A percentile compares a stretch with the other conserved stretches of the same genome.
These are phyloP conservation scores for Geotrichum siamense DNA, from an alignment of 1,139 yeast species.

Conservation along the genomic window DNA sequence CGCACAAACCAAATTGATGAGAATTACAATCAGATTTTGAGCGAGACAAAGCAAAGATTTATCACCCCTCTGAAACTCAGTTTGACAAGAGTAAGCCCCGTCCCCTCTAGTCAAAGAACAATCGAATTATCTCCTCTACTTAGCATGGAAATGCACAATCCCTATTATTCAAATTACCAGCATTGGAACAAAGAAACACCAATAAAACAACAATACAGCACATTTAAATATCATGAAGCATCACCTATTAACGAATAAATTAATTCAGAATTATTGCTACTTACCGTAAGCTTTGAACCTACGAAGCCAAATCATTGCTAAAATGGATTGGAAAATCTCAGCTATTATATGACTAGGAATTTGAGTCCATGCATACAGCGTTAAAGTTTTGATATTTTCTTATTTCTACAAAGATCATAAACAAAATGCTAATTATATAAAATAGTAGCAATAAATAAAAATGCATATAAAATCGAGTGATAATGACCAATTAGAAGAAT, in stretches of 20 bases:
- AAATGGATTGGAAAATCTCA: too few relatives aligned
- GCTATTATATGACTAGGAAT: too few relatives aligned
- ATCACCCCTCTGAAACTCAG: background rate
- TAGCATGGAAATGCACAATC: background rate
- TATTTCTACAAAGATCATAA: background rate
- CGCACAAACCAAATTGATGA: constrained; percentile 45
- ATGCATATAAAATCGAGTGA: background rate
- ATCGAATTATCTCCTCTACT: background rate
- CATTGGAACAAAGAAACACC: constrained; percentile 1
- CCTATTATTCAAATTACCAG: background rate
- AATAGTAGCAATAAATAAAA: constrained; percentile 4
- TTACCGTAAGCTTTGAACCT: background rate
- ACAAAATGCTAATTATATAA: background rate
- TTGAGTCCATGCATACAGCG: too few relatives aligned
- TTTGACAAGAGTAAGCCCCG: background rate
- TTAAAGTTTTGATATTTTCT: background rate
- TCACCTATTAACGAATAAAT: background rate
- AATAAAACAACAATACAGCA: background rate
- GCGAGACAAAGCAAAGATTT: background rate
- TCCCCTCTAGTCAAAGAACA: background rate
- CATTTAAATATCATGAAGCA: background rate
- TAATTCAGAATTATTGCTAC: background rate
- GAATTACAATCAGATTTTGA: background rate
- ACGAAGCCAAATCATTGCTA: background rate
- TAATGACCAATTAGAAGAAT: background rate